A percentile compares a stretch with the other conserved stretches of the same genome.
Conservation (phyloP, 108 stramenopile genomes). For the Fistulifera pelliculosa region DNA sequence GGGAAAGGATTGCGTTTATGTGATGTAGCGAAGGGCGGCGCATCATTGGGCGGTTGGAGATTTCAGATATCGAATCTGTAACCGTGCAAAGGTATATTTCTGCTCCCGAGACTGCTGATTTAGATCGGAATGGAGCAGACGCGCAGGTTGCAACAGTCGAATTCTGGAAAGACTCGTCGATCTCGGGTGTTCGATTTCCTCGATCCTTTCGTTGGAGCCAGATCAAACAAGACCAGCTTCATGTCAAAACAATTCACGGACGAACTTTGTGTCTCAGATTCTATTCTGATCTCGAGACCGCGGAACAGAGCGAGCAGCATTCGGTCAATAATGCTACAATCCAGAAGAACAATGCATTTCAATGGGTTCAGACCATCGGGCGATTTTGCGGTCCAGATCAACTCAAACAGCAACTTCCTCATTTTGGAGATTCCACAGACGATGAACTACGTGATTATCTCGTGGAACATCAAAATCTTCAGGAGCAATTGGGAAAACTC, state of each 20-base stretch:
- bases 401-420: slow-evolving; percentile 40
- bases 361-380: slow-evolving; percentile 74
- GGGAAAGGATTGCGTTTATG: slow-evolving; percentile 63
- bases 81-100: slow-evolving; percentile 43
- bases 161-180: slow-evolving; percentile 13
- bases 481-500: too few relatives aligned
- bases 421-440: slow-evolving; percentile 39
- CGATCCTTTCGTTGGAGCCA: slow-evolving; percentile 27
- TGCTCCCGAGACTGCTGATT: slow-evolving; percentile 5
- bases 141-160: slow-evolving; percentile 1
- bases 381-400: slow-evolving; percentile 39
- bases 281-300: slow-evolving; percentile 57
- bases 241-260: slow-evolving; percentile 27
- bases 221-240: slow-evolving; percentile 57
- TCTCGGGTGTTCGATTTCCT: slow-evolving; percentile 8
- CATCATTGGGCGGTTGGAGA: slow-evolving; percentile 49
- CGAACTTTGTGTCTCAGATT: slow-evolving; percentile 59
- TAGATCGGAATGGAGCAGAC: slow-evolving; percentile 8
- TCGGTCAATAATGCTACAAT: slow-evolving; percentile 9
- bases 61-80: slow-evolving; percentile 49
- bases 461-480: slow-evolving; percentile 1
- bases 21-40: slow-evolving; percentile 66
- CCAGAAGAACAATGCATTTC: slow-evolving; percentile 43
- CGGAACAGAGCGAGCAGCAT: slow-evolving; percentile 18
- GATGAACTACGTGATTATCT: slow-evolving; percentile 53